phyloP scores from a whole-genome alignment of 805 yeast species.

The Hanseniaspora pseudoguilliermondii region DNA sequence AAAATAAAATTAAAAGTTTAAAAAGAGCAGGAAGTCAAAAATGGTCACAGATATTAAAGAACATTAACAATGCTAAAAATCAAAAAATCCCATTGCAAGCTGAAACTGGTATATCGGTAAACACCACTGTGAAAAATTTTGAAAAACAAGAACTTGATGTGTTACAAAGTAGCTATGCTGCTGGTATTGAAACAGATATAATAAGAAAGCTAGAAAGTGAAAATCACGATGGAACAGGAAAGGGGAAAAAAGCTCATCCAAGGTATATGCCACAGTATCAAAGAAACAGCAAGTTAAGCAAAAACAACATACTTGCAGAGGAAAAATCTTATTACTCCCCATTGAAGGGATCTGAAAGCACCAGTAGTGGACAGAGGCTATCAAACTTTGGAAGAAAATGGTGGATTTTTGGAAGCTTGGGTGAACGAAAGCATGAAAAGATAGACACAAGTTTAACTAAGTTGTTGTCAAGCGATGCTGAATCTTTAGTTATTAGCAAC shows the following conservation, averaged over 20 bases:
- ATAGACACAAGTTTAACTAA: neutral
- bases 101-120: constrained; percentile 2
- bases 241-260: neutral
- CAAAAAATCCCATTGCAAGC: neutral
- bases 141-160: neutral
- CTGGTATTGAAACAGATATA: constrained; percentile 5
- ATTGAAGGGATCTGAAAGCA: constrained; percentile 2
- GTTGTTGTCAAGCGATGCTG: neutral
- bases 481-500: neutral
- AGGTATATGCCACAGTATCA: neutral
- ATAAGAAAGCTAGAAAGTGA: neutral
- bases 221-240: neutral
- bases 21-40: neutral
- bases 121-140: neutral
- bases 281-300: neutral
- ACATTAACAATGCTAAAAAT: neutral
- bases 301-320: neutral
- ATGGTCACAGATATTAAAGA: neutral
- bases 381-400: neutral
- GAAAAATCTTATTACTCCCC: neutral
- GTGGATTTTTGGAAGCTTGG: constrained; percentile 10
- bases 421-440: neutral
- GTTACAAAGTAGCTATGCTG: neutral
- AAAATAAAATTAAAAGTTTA: neutral
- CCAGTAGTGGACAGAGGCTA: neutral